Base-by-base conservation (phyloP, 495 filamentous ascomycete species). In the Penicillium canariense region DNA sequence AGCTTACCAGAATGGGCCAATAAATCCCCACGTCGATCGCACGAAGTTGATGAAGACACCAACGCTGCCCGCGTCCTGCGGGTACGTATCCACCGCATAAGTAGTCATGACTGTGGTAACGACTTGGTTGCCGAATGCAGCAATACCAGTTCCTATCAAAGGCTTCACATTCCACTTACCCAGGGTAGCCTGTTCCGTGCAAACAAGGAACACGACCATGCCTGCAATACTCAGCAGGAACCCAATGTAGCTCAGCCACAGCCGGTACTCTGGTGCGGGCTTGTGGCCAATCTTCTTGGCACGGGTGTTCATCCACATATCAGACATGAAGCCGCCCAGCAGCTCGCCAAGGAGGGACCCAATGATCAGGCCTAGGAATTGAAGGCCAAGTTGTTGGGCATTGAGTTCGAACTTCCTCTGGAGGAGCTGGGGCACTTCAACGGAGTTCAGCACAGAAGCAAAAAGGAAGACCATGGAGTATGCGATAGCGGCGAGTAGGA, bases 1-100 rank as follows among this genome's bases (percentile, higher is more conserved):
- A 38, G 62, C 67, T 40, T 66, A 80, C 77, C 79, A 84, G 54
- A 84, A 84, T 12, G 77, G 78, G 8, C 81, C 81, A 62, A 84
- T 81, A 44, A 84, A 84, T 3, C 80, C 79, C 79, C 79, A 83
- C 5, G 68, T 76, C n/a, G 74, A 75, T 4, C 81, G 60, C n/a
- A 83, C 69, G 54, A 83, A 75, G 25, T 73, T 82, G 36, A 84
- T 75, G 54, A 84, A 82, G 0, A 83, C 79, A 8, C 81, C 81
- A 3, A 83, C 72, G 45, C 74, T 75, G 5, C 70, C 76, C 0
- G 77, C 68, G 28, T 81, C 75, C 32, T 77, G 65, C 1, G 67
- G 77, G 61, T 81, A 71, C 14, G 74, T 79, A 61, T 83, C 81
- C 0, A 84, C 78, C 9, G 80, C 75, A 61, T 83, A 84, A 3